phyloP scores from a whole-genome alignment of 768 basidiomycete species.

The Coprinopsis marcescibilis region DNA sequence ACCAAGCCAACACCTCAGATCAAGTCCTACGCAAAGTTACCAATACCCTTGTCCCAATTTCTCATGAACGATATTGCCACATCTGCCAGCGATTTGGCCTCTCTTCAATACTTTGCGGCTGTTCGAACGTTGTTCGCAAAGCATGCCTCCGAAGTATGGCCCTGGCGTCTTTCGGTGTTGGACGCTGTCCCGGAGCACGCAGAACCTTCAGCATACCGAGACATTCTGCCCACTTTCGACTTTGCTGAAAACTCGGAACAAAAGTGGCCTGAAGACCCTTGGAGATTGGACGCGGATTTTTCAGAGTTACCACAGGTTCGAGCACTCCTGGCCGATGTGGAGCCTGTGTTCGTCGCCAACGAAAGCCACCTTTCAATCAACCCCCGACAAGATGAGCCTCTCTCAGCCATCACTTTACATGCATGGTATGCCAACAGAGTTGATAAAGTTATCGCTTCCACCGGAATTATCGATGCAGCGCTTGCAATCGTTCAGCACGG shows the following conservation, averaged over 20 bases:
- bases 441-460: conserved; percentile 50
- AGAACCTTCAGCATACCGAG: conserved; percentile 54
- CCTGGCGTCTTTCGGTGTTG: conserved; percentile 63
- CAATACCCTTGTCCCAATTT: conserved; percentile 56
- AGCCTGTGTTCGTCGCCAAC: conserved; percentile 10
- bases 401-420: conserved; percentile 48
- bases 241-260: conserved; percentile 39
- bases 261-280: conserved; percentile 24
- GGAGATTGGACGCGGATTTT: conserved; percentile 56
- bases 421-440: conserved; percentile 74
- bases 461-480: conserved; percentile 76
- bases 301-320: conserved; percentile 44
- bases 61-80: conserved; percentile 51
- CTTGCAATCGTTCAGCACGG: conserved; percentile 80
- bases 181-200: conserved; percentile 71
- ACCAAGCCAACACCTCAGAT: conserved; percentile 25
- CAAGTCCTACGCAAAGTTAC: conserved; percentile 28
- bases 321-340: conserved; percentile 30
- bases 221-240: conserved; percentile 62
- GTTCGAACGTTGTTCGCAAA: conserved; percentile 52
- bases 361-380: conserved; percentile 12
- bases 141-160: conserved; percentile 57
- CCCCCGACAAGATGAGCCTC: conserved; percentile 18
- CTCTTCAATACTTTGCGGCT: conserved; percentile 50
- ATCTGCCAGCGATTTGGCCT: conserved; percentile 62